These are phyloP conservation scores for Auxenochlorella pyrenoidosa DNA, from an alignment of 139 green algal genomes.

Conservation along the genomic window DNA sequence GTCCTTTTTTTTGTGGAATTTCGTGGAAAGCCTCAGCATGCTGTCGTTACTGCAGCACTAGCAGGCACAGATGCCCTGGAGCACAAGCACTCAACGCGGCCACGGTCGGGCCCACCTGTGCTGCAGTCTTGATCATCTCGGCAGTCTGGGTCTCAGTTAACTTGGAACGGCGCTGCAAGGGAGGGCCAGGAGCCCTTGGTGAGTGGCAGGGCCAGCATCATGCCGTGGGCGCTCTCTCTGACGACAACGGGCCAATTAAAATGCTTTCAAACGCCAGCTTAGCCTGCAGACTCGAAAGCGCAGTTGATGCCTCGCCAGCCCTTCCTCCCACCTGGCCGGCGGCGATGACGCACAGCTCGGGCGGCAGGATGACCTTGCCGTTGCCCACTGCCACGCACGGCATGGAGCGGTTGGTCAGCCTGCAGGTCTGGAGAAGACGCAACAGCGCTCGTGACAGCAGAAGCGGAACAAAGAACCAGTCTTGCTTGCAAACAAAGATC, in stretches of 20 bases:
- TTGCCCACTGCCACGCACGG: conserved; percentile 66
- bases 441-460: no score
- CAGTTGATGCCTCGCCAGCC: no score
- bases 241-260: no score
- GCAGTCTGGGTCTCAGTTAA: conserved; percentile 58
- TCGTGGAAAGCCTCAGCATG: no score
- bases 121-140: conserved; percentile 65
- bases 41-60: no score
- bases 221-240: no score
- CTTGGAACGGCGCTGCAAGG: conserved; percentile 47
- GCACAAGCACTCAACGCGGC: not conserved
- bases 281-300: no score
- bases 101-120: conserved; percentile 19
- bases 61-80: not conserved
- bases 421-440: not conserved
- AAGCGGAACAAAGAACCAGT: no score
- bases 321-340: conserved; percentile 48
- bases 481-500: no score
- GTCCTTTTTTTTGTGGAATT: no score
- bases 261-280: no score
- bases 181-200: not conserved
- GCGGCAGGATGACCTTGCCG: conserved; percentile 54
- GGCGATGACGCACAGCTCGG: conserved; percentile 64
- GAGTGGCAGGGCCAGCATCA: not conserved
- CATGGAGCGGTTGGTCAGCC: conserved; percentile 52